Percentiles rank a stretch among this genome's conserved stretches.
These are phyloP conservation scores for Leccinellum albellum DNA, from an alignment of 768 basidiomycete species.

Conservation along the genomic window DNA sequence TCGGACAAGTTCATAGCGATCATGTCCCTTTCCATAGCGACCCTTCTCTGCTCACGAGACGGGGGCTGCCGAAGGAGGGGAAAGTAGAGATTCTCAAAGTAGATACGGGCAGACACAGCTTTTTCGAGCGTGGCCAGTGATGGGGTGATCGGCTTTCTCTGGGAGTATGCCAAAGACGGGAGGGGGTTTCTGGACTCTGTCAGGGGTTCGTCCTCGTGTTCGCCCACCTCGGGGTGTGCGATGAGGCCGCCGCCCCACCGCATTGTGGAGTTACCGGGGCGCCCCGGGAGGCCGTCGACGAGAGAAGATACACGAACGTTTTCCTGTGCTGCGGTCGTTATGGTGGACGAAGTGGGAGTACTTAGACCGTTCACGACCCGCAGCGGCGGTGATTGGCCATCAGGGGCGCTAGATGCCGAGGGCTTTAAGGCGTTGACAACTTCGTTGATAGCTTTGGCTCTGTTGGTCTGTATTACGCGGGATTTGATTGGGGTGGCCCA, in stretches of 20 bases:
- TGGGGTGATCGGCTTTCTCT: conserved; percentile 66
- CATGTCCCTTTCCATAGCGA: conserved; percentile 89
- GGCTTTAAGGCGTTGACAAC: conserved; percentile 69
- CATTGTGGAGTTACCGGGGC: conserved; percentile 57
- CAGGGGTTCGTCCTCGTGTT: conserved; percentile 46
- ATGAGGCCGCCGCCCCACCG: conserved; percentile 58
- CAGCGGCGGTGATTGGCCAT: conserved; percentile 49
- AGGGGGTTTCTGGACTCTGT: conserved; percentile 19
- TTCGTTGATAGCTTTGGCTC: conserved; percentile 72
- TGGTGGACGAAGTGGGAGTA: conserved; percentile 61
- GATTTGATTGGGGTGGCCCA: conserved; percentile 90
- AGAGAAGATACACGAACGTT: conserved; percentile 49
- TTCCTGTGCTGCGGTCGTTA: conserved; percentile 74
- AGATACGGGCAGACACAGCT: conserved; percentile 88
- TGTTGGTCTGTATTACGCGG: conserved; percentile 60
- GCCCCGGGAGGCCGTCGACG: conserved; percentile 47
- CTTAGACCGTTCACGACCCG: conserved; percentile 80
- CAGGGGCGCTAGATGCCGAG: conserved; percentile 41
- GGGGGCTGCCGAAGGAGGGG: conserved; percentile 80
- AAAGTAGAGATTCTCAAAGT: conserved; percentile 90
- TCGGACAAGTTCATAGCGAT: conserved; percentile 64
- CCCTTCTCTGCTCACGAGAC: conserved; percentile 78
- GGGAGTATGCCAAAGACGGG: conserved; percentile 35
- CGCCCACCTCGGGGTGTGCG: conserved; percentile 64
- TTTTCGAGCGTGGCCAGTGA: conserved; percentile 91